Percentiles rank a stretch among this genome's conserved stretches.
Evolutionary conservation across 257 asterid genomes (phyloP).

Genomic region (Pogostemon cablin): DNA sequence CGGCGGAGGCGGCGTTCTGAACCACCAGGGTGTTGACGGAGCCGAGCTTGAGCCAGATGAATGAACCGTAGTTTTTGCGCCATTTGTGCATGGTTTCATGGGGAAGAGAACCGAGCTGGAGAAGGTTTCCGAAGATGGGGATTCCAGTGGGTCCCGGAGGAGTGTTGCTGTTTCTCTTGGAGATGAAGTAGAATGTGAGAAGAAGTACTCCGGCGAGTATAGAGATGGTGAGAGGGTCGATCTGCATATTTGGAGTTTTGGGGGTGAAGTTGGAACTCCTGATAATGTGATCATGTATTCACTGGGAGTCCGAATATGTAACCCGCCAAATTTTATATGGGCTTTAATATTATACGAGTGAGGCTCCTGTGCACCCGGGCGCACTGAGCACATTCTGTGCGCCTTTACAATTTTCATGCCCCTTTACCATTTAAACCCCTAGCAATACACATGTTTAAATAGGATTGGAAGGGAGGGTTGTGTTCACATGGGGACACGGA

Average conservation of each 20-base stretch:
- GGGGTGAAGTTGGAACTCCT: background rate
- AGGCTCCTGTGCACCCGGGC: too few species aligned
- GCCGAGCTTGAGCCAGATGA: conserved; percentile 54
- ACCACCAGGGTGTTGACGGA: conserved; percentile 56
- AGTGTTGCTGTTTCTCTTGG: conserved; percentile 27
- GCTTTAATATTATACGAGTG: too few species aligned
- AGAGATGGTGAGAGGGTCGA: conserved; percentile 42
- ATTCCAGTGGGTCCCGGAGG: conserved; percentile 62
- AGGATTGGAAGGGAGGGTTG: too few species aligned
- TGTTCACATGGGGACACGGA: too few species aligned
- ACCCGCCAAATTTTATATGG: too few species aligned
- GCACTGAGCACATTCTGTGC: too few species aligned
- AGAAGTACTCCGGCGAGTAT: conserved; percentile 39
- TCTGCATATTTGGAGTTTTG: conserved; percentile 35
- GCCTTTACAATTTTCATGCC: too few species aligned
- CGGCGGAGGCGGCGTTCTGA: conserved; percentile 42
- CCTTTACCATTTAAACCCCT: too few species aligned
- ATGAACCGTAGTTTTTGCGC: conserved; percentile 44
- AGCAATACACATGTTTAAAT: too few species aligned
- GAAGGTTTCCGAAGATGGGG: conserved; percentile 57
- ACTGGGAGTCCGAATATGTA: conserved; percentile 23
- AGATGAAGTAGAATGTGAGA: conserved; percentile 18
- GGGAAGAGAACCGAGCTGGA: conserved; percentile 55
- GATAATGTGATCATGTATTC: background rate
- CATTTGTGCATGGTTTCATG: conserved; percentile 47